Conservation (phyloP, 1,139 yeast genomes). For the Komagataea norvegica region DNA sequence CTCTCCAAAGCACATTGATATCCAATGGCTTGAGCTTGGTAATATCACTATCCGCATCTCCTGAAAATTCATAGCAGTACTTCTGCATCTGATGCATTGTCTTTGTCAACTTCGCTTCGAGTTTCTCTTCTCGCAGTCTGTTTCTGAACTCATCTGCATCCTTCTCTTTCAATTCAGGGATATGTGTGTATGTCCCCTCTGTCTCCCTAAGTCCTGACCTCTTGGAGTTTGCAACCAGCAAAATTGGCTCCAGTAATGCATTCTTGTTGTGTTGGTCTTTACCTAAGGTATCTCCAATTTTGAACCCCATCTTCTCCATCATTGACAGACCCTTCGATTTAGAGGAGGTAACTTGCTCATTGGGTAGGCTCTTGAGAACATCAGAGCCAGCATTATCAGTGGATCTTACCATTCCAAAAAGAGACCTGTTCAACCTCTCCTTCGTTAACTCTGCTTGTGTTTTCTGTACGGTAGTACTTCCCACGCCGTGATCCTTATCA, state of each 20-base stretch:
- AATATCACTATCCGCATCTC: conserved; percentile 22
- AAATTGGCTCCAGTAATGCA: conserved; percentile 24
- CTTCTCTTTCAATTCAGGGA: conserved; percentile 6
- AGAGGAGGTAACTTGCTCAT: conserved; percentile 1
- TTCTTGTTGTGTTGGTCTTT: conserved; percentile 16
- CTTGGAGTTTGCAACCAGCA: conserved; percentile 25
- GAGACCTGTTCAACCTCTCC: conserved; percentile 6
- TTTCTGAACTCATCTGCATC: conserved; percentile 23
- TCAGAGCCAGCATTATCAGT: neutral
- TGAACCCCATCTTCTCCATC: conserved; percentile 56
- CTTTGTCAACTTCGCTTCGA: conserved; percentile 11
- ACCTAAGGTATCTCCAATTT: conserved; percentile 43
- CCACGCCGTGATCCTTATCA: neutral
- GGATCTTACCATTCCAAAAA: conserved; percentile 7
- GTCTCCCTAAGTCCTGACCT: conserved; percentile 14
- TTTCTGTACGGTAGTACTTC: neutral
- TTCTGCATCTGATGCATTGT: conserved; percentile 28
- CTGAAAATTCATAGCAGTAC: conserved; percentile 29
- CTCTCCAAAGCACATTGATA: conserved; percentile 34
- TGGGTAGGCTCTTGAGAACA: conserved; percentile 3
- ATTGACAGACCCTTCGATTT: conserved; percentile 44
- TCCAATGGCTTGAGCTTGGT: conserved; percentile 27
- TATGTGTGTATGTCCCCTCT: neutral
- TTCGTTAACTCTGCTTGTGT: conserved; percentile 3
- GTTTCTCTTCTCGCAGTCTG: conserved; percentile 22